Base-by-base conservation (phyloP, 495 filamentous ascomycete genomes). In the Tuber magnatum region DNA sequence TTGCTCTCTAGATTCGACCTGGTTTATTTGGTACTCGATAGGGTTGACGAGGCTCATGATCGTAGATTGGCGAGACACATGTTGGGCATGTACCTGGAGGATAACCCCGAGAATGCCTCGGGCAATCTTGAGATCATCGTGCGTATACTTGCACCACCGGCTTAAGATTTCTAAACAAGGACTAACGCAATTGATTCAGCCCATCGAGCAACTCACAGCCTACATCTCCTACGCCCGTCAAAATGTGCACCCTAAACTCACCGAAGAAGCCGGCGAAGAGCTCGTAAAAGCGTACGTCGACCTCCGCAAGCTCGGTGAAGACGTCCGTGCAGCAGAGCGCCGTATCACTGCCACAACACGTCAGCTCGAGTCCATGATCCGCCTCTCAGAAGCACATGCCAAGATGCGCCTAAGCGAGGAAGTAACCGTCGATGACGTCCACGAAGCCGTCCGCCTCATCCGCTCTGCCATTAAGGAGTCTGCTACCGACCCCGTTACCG, bases 201-300 rank as follows among this genome's bases (percentile, higher is more conserved):
- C 95, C 42, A 88, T 99, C 77, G 96, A 98, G 78, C 97, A 97
- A 85, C 88, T 99, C 8, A 99, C 95, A 3, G 89, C 91, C 28
- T 99, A 97, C 86, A 97, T 99, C 85, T 97, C 95, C 73, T 98
- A 99, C 84, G 95, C 95, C 38, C 93, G 96, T 78, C 88, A 91
- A 68, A 89, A 94, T 82, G 87, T 93, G 78, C 93, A 97, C 78
- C 95, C 95, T 0, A 87, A 87, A 20, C 88, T 99, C 80, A 91
- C 91, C 8, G 86, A 89, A 3, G 90, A 89, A 44, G 96, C 95
- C 7, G 91, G 91, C 20, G 86, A 89, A 74, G 92, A 92, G 42
- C 92, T 99, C 38, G 90, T 94, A 28, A 87, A 91, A 68, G 86
- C 93, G 10, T 99, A 99, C 84, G 93, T 99, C 74, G 93, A 92